phyloP scores from a whole-genome alignment of 192 early-diverging fungal genomes.

The Mortierella claussenii region DNA sequence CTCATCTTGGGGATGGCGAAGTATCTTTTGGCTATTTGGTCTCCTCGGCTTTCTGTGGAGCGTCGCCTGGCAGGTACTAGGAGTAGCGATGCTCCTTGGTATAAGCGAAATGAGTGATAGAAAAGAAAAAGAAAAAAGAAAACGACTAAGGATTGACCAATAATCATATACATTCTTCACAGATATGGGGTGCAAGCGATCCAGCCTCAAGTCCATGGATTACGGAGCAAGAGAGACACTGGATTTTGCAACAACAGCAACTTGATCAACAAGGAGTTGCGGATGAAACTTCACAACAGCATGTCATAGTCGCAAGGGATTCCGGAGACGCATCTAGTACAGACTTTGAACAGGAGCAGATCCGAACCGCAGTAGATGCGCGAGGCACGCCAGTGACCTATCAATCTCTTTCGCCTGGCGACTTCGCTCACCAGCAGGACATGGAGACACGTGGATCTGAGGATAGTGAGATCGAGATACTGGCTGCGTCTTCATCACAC shows the following conservation, averaged over 20 bases:
- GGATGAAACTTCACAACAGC: too few species aligned
- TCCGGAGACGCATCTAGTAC: too few species aligned
- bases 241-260: constrained; percentile 32
- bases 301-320: too few species aligned
- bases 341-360: too few species aligned
- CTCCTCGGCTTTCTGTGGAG: constrained; percentile 41
- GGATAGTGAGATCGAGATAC: constrained; percentile 5
- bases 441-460: neutral
- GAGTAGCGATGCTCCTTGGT: neutral
- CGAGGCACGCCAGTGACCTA: constrained; percentile 8
- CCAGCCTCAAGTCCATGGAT: constrained; percentile 31
- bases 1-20: constrained; percentile 52
- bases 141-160: too few species aligned
- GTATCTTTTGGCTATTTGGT: constrained; percentile 56
- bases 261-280: constrained; percentile 12
- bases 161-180: neutral
- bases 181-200: constrained; percentile 45
- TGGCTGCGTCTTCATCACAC: neutral
- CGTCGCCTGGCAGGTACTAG: constrained; percentile 36
- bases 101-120: too few species aligned
- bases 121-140: too few species aligned
- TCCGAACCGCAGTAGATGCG: neutral
- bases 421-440: too few species aligned
- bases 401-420: too few species aligned
- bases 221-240: constrained; percentile 25